Evolutionary conservation across 2,329 filamentous ascomycete species (phyloP).

Genomic region (Neonectria neomacrospora): DNA sequence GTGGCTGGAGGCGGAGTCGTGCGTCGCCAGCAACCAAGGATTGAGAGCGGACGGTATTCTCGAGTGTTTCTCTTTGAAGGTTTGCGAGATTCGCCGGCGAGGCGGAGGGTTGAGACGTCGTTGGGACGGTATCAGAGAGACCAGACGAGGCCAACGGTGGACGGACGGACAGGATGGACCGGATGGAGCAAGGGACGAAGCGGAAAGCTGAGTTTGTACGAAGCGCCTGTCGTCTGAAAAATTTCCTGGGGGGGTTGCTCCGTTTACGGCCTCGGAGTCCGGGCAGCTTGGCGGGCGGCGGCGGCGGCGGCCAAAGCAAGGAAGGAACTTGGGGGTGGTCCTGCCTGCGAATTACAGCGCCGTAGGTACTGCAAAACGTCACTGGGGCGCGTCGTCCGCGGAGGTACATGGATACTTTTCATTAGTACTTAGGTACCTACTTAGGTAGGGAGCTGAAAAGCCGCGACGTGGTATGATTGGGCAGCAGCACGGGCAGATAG

Average conservation of each 20-base stretch:
- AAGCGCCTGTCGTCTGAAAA: slow-evolving; percentile 44
- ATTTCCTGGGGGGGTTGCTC: slow-evolving; percentile 49
- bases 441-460: background rate
- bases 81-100: background rate
- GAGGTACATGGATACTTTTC: slow-evolving; percentile 4
- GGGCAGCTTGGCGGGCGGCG: slow-evolving; percentile 31
- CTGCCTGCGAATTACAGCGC: background rate
- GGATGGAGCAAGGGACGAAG: slow-evolving; percentile 17
- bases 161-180: slow-evolving; percentile 11
- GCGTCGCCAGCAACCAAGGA: background rate
- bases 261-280: slow-evolving; percentile 53
- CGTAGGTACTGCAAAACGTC: background rate
- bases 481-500: background rate
- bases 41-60: background rate
- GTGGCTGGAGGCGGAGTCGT: slow-evolving; percentile 3
- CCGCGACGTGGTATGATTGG: background rate
- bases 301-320: slow-evolving; percentile 6
- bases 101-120: background rate
- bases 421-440: too few species aligned
- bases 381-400: slow-evolving; percentile 3
- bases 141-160: slow-evolving; percentile 4
- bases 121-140: slow-evolving; percentile 1
- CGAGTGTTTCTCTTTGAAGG: too few species aligned
- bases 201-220: slow-evolving; percentile 8
- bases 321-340: background rate